Evolutionary conservation across 2,329 filamentous ascomycete genomes (phyloP).

Genomic region (Ophiosphaerella korrae): DNA sequence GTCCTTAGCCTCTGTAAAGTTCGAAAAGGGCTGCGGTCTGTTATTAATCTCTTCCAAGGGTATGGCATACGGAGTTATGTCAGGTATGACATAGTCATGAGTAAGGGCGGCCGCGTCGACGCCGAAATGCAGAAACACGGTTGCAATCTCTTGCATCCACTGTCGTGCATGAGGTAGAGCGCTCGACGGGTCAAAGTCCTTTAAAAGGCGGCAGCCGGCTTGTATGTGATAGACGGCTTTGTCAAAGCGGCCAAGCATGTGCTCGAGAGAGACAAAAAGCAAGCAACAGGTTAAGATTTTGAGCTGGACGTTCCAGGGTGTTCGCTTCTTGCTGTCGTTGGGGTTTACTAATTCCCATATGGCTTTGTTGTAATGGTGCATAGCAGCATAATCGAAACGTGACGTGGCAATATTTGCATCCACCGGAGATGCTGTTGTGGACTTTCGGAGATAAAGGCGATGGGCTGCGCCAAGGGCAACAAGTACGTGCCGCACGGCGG

Average conservation of each 20-base stretch:
- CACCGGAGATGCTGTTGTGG: neutral
- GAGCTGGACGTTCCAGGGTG: conserved; percentile 2
- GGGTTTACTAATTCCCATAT: conserved; percentile 5
- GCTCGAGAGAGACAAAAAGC: conserved; percentile 14
- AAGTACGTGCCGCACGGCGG: conserved; percentile 7
- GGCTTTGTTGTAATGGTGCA: conserved; percentile 10
- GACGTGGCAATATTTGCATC: conserved; percentile 1
- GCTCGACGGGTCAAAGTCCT: conserved; percentile 2
- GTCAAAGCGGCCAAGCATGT: conserved; percentile 11
- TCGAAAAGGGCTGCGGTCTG: neutral
- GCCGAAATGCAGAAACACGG: conserved; percentile 7
- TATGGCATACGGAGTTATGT: conserved; percentile 5
- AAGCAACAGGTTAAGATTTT: conserved; percentile 8
- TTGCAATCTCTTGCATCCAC: conserved; percentile 10
- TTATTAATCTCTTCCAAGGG: conserved; percentile 7
- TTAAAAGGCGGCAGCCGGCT: conserved; percentile 9
- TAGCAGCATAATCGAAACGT: conserved; percentile 3
- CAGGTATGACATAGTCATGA: conserved; percentile 4
- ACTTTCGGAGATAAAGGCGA: conserved; percentile 7
- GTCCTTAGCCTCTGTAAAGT: too few species aligned
- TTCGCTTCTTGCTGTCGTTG: neutral
- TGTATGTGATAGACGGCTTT: conserved; percentile 10
- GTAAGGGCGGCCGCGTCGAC: conserved; percentile 7
- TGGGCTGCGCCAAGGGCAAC: conserved; percentile 12
- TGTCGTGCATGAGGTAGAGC: neutral